These are phyloP conservation scores for Aspergillus amoenus DNA, from an alignment of 2,329 filamentous ascomycete species.

Conservation along the genomic window DNA sequence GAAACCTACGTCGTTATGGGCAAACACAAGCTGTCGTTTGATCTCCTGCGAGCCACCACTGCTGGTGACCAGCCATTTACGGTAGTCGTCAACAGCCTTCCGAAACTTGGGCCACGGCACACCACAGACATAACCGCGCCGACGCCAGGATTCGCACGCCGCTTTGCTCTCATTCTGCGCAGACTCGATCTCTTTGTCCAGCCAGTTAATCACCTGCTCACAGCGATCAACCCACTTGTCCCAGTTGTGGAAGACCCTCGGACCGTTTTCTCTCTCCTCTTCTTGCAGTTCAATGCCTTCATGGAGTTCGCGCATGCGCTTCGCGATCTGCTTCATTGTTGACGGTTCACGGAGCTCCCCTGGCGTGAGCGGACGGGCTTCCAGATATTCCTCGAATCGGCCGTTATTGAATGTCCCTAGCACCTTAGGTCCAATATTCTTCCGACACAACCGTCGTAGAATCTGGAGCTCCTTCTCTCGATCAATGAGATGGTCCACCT, in stretches of 20 bases:
- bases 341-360: slow-evolving; percentile 75
- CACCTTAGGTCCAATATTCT: slow-evolving; percentile 88
- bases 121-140: slow-evolving; percentile 75
- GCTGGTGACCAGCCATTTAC: slow-evolving; percentile 67
- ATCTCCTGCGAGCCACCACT: slow-evolving; percentile 69
- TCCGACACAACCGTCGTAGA: slow-evolving; percentile 78
- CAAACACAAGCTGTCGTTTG: slow-evolving; percentile 78
- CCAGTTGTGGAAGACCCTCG: slow-evolving; percentile 90
- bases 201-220: slow-evolving; percentile 52
- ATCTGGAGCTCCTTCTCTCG: slow-evolving; percentile 86
- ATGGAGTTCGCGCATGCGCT: slow-evolving; percentile 94
- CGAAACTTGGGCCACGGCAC: slow-evolving; percentile 79
- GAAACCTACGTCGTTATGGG: slow-evolving; percentile 86
- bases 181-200: slow-evolving; percentile 59
- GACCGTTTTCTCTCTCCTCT: slow-evolving; percentile 73
- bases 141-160: slow-evolving; percentile 60
- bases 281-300: slow-evolving; percentile 85
- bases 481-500: slow-evolving; percentile 94
- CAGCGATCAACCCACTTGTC: slow-evolving; percentile 78
- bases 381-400: slow-evolving; percentile 91
- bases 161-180: slow-evolving; percentile 44
- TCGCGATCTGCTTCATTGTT: slow-evolving; percentile 89
- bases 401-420: slow-evolving; percentile 93
- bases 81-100: slow-evolving; percentile 72
- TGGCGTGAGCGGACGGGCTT: slow-evolving; percentile 76